phyloP scores from a whole-genome alignment of 192 early-diverging fungal genomes.

The Entomortierella parvispora region DNA sequence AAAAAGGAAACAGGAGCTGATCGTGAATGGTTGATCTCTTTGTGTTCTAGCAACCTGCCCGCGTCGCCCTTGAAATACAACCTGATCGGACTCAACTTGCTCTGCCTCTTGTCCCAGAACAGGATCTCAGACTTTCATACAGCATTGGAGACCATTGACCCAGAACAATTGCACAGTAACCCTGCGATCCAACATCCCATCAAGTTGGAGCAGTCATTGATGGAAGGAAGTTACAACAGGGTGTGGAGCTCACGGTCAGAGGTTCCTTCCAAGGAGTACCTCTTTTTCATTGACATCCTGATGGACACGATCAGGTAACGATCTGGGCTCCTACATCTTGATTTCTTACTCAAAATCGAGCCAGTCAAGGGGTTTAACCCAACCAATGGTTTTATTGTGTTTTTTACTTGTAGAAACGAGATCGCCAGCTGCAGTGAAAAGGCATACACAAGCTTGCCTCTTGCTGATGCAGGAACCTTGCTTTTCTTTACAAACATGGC shows the following conservation, averaged over 20 bases:
- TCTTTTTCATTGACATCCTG: conserved; percentile 95
- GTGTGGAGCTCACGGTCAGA: conserved; percentile 92
- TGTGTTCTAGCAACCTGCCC: conserved; percentile 57
- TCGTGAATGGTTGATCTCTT: background rate
- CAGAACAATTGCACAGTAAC: conserved; percentile 81
- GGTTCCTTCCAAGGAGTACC: conserved; percentile 91
- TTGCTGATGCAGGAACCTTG: conserved; percentile 91
- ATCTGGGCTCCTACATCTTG: background rate
- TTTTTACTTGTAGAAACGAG: conserved; percentile 75
- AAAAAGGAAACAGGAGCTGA: background rate
- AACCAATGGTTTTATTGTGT: background rate
- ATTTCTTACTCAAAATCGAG: background rate
- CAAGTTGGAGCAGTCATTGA: conserved; percentile 94
- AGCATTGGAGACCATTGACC: conserved; percentile 91
- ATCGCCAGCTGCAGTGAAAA: conserved; percentile 97
- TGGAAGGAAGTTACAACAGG: conserved; percentile 98
- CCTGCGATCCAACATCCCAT: conserved; percentile 91
- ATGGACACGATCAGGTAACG: conserved; percentile 88
- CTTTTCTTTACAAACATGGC: conserved; percentile 85
- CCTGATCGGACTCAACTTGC: conserved; percentile 91
- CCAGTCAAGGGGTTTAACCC: background rate
- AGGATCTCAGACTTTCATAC: conserved; percentile 98
- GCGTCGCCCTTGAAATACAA: conserved; percentile 88
- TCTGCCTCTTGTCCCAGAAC: conserved; percentile 94
- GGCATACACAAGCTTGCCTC: conserved; percentile 86